Conservation (phyloP, 228 moss, liverwort and hornwort species). For the Sphagnum fallax region DNA sequence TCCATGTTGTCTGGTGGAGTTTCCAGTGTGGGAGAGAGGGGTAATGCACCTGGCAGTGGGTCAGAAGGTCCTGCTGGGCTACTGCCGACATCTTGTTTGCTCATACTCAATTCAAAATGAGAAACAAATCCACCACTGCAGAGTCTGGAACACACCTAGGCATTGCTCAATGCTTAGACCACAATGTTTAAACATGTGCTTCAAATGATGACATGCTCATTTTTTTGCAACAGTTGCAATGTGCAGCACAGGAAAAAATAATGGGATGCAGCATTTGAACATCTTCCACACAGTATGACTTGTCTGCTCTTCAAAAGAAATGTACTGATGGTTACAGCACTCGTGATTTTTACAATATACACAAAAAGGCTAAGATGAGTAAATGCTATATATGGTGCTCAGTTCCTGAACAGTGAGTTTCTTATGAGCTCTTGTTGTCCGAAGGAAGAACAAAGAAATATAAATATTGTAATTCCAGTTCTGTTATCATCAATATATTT, state of each 20-base stretch:
- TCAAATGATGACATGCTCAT: background rate
- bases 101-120: slow-evolving; percentile 81
- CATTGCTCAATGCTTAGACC: background rate
- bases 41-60: slow-evolving; percentile 14
- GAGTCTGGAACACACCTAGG: slow-evolving; percentile 39
- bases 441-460: too few species aligned
- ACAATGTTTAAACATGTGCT: background rate
- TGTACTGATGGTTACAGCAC: too few species aligned
- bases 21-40: slow-evolving; percentile 32
- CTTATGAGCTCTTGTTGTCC: too few species aligned
- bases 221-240: too few species aligned
- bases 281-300: background rate
- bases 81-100: slow-evolving; percentile 55
- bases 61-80: slow-evolving; percentile 28
- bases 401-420: too few species aligned
- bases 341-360: too few species aligned
- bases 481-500: too few species aligned
- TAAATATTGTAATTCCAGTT: too few species aligned
- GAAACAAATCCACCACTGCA: slow-evolving; percentile 99
- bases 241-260: too few species aligned
- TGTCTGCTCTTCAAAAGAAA: background rate
- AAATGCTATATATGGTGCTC: too few species aligned
- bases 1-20: slow-evolving; percentile 63
- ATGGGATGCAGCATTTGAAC: too few species aligned
- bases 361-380: too few species aligned